Conservation (phyloP, 257 asterid genomes). For the Scutellaria minor region DNA sequence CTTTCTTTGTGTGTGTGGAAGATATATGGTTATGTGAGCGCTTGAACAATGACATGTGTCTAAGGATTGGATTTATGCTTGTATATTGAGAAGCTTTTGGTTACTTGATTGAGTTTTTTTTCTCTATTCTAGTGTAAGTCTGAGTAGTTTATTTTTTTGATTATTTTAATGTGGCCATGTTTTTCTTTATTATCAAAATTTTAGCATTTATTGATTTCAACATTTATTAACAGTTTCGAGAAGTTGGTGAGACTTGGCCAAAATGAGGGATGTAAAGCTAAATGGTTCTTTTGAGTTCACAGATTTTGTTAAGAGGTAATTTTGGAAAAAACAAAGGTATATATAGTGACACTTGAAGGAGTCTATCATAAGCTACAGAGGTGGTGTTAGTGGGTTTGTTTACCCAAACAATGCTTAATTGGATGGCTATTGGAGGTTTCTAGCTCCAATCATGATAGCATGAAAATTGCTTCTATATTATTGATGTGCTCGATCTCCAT, state of each 20-base stretch:
- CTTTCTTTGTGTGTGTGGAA: no score
- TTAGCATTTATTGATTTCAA: conserved; percentile 18
- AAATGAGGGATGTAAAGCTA: conserved; percentile 58
- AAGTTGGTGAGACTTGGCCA: conserved; percentile 41
- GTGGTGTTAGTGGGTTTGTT: conserved; percentile 87
- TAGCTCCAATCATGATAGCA: no score
- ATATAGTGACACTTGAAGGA: conserved; percentile 91
- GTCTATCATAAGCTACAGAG: conserved; percentile 87
- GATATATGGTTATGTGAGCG: no score
- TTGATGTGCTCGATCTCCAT: no score
- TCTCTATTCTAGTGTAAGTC: not conserved
- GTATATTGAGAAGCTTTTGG: conserved; percentile 16
- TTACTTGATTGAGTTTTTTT: conserved; percentile 11
- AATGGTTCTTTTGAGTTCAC: conserved; percentile 42
- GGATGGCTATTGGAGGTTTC: no score
- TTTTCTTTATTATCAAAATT: no score
- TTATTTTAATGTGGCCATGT: conserved; percentile 6
- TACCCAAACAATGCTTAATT: no score
- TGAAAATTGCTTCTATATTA: no score
- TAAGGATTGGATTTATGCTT: conserved; percentile 10
- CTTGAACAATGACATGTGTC: no score
- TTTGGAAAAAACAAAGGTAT: conserved; percentile 69
- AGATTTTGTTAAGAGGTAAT: conserved; percentile 45
- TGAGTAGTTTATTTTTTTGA: conserved; percentile 12
- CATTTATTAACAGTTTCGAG: conserved; percentile 48